Evolutionary conservation across 2,329 filamentous ascomycete genomes (phyloP).

Genomic region (Penicillium sp.): DNA sequence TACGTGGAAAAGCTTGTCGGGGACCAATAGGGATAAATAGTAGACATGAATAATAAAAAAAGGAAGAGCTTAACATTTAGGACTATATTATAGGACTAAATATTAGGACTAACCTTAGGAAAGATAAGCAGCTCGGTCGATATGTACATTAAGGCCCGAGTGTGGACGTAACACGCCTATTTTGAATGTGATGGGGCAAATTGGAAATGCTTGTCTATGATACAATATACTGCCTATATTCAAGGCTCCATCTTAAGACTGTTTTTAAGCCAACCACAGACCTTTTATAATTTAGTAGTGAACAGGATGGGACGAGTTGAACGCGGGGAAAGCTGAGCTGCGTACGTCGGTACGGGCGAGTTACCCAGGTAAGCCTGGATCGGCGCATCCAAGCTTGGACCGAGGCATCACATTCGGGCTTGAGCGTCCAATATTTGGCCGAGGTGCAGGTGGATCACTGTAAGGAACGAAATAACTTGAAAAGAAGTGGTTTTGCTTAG

Average conservation of each 20-base stretch:
- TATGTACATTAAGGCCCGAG: not conserved
- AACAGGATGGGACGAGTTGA: not conserved
- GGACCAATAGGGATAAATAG: conserved; percentile 5
- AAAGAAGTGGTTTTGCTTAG: not conserved
- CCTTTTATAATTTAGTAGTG: not conserved
- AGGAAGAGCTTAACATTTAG: not conserved
- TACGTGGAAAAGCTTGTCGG: not conserved
- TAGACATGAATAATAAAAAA: not conserved
- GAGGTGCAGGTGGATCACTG: not conserved
- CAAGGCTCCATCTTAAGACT: not conserved
- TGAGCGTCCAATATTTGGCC: not conserved
- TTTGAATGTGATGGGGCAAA: not conserved
- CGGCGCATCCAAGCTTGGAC: not conserved
- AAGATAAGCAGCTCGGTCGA: conserved; percentile 1
- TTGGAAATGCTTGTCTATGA: not conserved
- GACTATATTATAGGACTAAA: not conserved
- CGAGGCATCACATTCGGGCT: conserved; percentile 5
- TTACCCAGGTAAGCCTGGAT: not conserved
- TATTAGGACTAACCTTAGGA: not conserved
- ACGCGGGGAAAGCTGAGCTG: not conserved
- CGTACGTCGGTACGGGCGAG: not conserved
- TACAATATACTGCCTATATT: not conserved
- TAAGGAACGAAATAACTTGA: not conserved
- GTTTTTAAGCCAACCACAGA: not conserved
- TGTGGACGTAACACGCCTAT: not conserved